Evolutionary conservation across 805 yeast species (phyloP).

Genomic region (Barnettozyma vustinii): DNA sequence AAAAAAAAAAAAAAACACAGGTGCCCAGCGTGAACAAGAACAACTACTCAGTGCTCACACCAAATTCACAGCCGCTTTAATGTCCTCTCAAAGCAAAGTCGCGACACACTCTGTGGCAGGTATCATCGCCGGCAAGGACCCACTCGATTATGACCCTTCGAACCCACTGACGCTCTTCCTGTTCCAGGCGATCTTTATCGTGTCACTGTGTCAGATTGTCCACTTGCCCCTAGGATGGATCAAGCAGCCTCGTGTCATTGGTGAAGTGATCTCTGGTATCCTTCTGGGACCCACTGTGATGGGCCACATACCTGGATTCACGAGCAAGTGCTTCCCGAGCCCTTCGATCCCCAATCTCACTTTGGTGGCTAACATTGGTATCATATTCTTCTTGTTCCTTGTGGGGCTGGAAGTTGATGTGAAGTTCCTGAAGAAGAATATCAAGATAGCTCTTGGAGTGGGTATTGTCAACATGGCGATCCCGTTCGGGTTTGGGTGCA

Average conservation of each 20-base stretch:
- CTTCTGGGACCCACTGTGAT: slow-evolving; percentile 70
- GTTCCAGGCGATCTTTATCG: slow-evolving; percentile 61
- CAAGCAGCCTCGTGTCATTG: slow-evolving; percentile 75
- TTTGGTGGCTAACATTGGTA: slow-evolving; percentile 67
- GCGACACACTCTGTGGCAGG: slow-evolving; percentile 48
- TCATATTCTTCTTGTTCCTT: slow-evolving; percentile 67
- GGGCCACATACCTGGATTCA: slow-evolving; percentile 67
- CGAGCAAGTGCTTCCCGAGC: slow-evolving; percentile 57
- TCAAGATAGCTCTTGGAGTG: slow-evolving; percentile 57
- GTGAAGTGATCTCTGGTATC: slow-evolving; percentile 76
- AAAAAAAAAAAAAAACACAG: too few relatives aligned
- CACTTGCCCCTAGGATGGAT: slow-evolving; percentile 55
- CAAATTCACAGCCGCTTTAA: too few relatives aligned
- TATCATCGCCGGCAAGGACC: slow-evolving; percentile 66
- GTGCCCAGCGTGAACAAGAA: not conserved
- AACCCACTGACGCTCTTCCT: slow-evolving; percentile 65
- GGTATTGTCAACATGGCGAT: slow-evolving; percentile 69
- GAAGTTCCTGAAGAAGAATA: slow-evolving; percentile 53
- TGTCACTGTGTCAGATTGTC: slow-evolving; percentile 51
- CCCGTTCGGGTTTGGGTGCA: slow-evolving; percentile 78
- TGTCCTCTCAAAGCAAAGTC: not conserved
- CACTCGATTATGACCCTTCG: slow-evolving; percentile 50
- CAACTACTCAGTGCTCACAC: not conserved
- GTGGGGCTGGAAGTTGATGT: slow-evolving; percentile 78
- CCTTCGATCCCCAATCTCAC: slow-evolving; percentile 59